phyloP scores from a whole-genome alignment of 2,329 filamentous ascomycete species.

The Pseudocercospora fijiensis region DNA sequence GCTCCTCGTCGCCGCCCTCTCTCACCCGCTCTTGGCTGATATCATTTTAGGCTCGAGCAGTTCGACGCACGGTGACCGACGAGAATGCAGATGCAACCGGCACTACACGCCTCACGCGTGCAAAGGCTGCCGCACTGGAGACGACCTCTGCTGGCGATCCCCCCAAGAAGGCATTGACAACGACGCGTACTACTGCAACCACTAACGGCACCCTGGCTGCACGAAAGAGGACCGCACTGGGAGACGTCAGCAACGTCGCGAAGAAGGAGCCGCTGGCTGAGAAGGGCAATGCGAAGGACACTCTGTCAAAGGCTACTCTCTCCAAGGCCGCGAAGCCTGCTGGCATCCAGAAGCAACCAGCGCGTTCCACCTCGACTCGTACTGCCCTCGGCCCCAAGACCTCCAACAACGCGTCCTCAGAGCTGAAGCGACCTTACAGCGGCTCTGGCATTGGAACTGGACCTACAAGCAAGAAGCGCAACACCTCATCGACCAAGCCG shows the following conservation, averaged over 20 bases:
- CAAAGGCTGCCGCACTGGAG: slow-evolving; percentile 74
- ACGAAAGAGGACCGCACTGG: slow-evolving; percentile 76
- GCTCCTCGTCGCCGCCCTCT: slow-evolving; percentile 12
- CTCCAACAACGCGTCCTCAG: slow-evolving; percentile 60
- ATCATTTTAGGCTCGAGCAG: slow-evolving; percentile 62
- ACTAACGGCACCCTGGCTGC: slow-evolving; percentile 45
- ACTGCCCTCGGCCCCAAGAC: slow-evolving; percentile 66
- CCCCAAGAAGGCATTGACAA: slow-evolving; percentile 49
- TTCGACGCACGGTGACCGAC: slow-evolving; percentile 75
- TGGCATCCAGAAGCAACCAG: slow-evolving; percentile 70
- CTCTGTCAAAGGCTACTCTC: slow-evolving; percentile 59
- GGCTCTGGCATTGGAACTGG: slow-evolving; percentile 68
- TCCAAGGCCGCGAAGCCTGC: slow-evolving; percentile 77
- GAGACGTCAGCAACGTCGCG: slow-evolving; percentile 92
- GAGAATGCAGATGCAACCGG: slow-evolving; percentile 75
- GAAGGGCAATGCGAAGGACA: slow-evolving; percentile 60
- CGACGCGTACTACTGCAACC: slow-evolving; percentile 49
- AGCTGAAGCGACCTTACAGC: slow-evolving; percentile 70
- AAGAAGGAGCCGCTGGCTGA: slow-evolving; percentile 63
- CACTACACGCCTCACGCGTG: slow-evolving; percentile 83
- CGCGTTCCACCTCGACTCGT: slow-evolving; percentile 55
- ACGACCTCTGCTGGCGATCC: slow-evolving; percentile 58
- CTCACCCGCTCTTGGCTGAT: slow-evolving; percentile 42
- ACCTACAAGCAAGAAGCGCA: slow-evolving; percentile 66
- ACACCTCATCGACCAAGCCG: slow-evolving; percentile 54